Conservation (phyloP, 164 flowering plant genomes). For the Annona cherimola region DNA sequence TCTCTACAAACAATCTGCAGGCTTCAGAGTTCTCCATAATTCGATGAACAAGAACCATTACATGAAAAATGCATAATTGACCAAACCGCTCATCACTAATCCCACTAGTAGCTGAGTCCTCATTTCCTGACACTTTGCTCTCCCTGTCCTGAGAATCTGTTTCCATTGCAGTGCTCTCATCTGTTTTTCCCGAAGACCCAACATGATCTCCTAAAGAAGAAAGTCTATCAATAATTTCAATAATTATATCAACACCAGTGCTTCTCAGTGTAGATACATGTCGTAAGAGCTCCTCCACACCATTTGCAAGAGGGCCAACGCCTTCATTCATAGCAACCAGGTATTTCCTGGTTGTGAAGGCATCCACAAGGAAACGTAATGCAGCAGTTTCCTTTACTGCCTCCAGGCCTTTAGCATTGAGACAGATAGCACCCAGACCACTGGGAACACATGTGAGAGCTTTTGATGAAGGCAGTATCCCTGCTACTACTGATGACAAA, state of each 20-base stretch:
- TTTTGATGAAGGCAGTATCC: constrained; percentile 78
- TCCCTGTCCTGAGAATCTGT: constrained; percentile 64
- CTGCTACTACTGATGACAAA: constrained; percentile 69
- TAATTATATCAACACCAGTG: constrained; percentile 87
- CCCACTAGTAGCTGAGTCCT: constrained; percentile 46
- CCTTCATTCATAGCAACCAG: constrained; percentile 85
- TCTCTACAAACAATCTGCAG: constrained; percentile 95
- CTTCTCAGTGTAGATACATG: constrained; percentile 85
- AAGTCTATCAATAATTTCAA: constrained; percentile 74
- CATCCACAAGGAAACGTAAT: constrained; percentile 71
- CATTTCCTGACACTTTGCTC: constrained; percentile 31
- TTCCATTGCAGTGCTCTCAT: constrained; percentile 67
- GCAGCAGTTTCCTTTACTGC: constrained; percentile 74
- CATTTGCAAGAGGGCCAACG: constrained; percentile 88
- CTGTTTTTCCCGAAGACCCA: constrained; percentile 41
- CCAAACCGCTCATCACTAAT: constrained; percentile 70
- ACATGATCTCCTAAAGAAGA: constrained; percentile 47
- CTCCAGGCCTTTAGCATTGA: constrained; percentile 85
- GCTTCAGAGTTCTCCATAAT: constrained; percentile 93
- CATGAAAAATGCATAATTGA: constrained; percentile 79
- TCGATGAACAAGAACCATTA: constrained; percentile 90
- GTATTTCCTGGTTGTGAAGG: constrained; percentile 76
- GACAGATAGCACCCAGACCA: constrained; percentile 95
- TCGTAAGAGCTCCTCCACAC: constrained; percentile 94
- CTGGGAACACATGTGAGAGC: constrained; percentile 91